Evolutionary conservation across 2,329 filamentous ascomycete species (phyloP).

Genomic region (Thermomyces lanuginosus): DNA sequence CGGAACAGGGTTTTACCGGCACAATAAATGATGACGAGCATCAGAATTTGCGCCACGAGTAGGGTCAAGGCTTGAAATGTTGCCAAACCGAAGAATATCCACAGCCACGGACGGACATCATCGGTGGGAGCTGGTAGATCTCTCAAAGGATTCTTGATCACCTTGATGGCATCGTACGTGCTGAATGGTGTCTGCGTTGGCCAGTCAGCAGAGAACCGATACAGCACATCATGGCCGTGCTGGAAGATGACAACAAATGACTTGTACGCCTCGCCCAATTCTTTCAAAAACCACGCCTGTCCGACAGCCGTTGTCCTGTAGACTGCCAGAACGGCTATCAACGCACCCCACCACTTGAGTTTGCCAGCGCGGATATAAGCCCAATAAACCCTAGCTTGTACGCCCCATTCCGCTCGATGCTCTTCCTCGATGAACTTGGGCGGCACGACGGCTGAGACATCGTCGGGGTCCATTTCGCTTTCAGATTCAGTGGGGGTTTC

Average conservation of each 20-base stretch:
- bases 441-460: constrained; percentile 37
- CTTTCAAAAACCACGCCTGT: constrained; percentile 67
- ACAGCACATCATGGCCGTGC: too few species aligned
- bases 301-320: constrained; percentile 50
- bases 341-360: constrained; percentile 52
- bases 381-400: constrained; percentile 64
- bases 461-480: constrained; percentile 25
- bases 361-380: constrained; percentile 70
- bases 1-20: constrained; percentile 62
- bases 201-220: too few species aligned
- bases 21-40: constrained; percentile 62
- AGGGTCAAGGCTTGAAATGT: constrained; percentile 44
- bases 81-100: constrained; percentile 52
- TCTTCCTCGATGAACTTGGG: constrained; percentile 71
- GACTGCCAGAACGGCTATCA: constrained; percentile 45
- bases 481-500: constrained; percentile 7
- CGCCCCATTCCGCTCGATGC: constrained; percentile 54
- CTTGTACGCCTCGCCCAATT: constrained; percentile 65
- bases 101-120: constrained; percentile 58
- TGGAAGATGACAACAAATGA: constrained; percentile 11
- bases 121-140: constrained; percentile 47
- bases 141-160: too few species aligned
- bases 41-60: constrained; percentile 46
- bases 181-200: too few species aligned
- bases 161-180: too few species aligned